Percentiles rank a stretch among this genome's conserved stretches.
These are phyloP conservation scores for Talaromyces rugulosus DNA, from an alignment of 2,329 filamentous ascomycete genomes.

Conservation along the genomic window DNA sequence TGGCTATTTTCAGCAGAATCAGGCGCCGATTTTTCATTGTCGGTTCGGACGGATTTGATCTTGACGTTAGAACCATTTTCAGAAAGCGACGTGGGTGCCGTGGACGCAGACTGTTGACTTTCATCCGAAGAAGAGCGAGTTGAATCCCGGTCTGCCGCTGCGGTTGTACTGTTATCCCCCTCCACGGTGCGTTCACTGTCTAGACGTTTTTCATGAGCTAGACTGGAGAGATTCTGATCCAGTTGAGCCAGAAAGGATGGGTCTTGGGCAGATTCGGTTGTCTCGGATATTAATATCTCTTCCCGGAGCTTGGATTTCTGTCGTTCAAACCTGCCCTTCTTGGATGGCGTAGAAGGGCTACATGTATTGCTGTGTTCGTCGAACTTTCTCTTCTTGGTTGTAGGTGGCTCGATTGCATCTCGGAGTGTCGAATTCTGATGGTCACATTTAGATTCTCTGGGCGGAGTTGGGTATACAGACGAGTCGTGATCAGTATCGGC, in stretches of 20 bases:
- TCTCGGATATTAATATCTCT: slow-evolving; percentile 31
- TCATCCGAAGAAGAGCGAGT: slow-evolving; percentile 26
- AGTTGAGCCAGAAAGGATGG: neutral
- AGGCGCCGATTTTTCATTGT: neutral
- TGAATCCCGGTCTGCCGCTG: slow-evolving; percentile 22
- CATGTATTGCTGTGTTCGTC: slow-evolving; percentile 14
- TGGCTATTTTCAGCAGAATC: slow-evolving; percentile 10
- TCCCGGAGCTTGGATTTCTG: slow-evolving; percentile 33
- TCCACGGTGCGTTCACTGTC: neutral
- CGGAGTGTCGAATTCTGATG: neutral
- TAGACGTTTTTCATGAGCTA: neutral
- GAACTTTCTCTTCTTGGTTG: slow-evolving; percentile 15
- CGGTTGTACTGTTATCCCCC: slow-evolving; percentile 10
- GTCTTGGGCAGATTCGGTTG: slow-evolving; percentile 17
- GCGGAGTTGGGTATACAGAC: neutral
- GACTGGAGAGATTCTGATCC: neutral
- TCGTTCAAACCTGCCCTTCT: slow-evolving; percentile 29
- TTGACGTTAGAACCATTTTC: slow-evolving; percentile 20
- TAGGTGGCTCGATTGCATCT: neutral
- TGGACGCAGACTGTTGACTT: slow-evolving; percentile 27
- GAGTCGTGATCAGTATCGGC: neutral
- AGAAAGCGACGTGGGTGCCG: slow-evolving; percentile 33
- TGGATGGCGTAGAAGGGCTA: slow-evolving; percentile 26
- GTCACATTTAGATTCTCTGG: neutral
- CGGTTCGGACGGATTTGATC: slow-evolving; percentile 13